Conservation (phyloP, 2,329 filamentous ascomycete genomes). For the Alternaria hordeiaustralica region DNA sequence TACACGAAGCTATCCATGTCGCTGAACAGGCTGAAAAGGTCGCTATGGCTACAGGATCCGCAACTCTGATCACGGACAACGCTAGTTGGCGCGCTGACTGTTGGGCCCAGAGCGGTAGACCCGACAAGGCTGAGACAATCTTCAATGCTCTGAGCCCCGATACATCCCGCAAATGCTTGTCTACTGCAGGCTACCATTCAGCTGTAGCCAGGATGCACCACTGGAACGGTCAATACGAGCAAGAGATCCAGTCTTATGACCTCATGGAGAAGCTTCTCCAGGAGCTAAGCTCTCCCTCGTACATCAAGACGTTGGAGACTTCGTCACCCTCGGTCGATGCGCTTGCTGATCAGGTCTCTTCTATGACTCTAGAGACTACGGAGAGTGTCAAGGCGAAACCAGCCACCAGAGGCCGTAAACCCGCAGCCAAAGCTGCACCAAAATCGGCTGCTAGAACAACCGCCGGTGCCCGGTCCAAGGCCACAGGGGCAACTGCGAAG, state of each 20-base stretch:
- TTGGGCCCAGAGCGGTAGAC: conserved; percentile 58
- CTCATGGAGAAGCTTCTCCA: conserved; percentile 55
- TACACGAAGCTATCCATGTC: conserved; percentile 87
- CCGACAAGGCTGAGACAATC: conserved; percentile 58
- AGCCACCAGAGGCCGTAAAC: conserved; percentile 30
- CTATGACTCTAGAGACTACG: conserved; percentile 45
- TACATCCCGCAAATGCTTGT: conserved; percentile 52
- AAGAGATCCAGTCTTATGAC: conserved; percentile 59
- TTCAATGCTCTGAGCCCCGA: conserved; percentile 59
- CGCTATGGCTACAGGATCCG: conserved; percentile 70
- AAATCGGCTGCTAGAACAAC: conserved; percentile 18
- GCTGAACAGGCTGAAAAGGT: conserved; percentile 83
- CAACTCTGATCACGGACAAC: conserved; percentile 58
- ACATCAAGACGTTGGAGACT: conserved; percentile 36
- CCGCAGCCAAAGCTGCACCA: conserved; percentile 22
- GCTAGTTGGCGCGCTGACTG: conserved; percentile 55
- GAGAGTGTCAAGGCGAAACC: conserved; percentile 17
- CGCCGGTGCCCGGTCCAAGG: conserved; percentile 22
- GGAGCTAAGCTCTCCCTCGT: conserved; percentile 48
- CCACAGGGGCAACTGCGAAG: conserved; percentile 22
- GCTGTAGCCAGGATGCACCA: conserved; percentile 59
- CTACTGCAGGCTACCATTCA: conserved; percentile 60
- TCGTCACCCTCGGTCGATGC: conserved; percentile 38
- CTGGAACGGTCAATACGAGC: conserved; percentile 54
- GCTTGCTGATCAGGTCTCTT: conserved; percentile 53